phyloP scores from a whole-genome alignment of 2,329 filamentous ascomycete genomes.

The Fusarium floridanum region DNA sequence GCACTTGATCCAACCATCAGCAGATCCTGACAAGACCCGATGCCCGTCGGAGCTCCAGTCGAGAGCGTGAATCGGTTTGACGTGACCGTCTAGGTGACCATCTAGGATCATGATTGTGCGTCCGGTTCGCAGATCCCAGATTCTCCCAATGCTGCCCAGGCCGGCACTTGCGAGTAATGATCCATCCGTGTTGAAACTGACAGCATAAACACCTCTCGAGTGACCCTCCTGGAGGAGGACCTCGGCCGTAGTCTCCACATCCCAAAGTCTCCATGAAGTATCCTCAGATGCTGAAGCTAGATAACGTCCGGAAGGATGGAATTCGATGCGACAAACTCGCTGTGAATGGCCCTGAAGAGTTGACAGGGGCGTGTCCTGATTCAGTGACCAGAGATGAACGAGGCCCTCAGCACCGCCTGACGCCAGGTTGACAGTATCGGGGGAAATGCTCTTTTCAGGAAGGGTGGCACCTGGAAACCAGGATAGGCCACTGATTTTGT shows the following conservation, averaged over 20 bases:
- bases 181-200: slow-evolving; percentile 92
- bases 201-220: slow-evolving; percentile 90
- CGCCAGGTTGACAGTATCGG: slow-evolving; percentile 83
- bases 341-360: slow-evolving; percentile 87
- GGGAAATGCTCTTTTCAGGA: slow-evolving; percentile 76
- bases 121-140: slow-evolving; percentile 95
- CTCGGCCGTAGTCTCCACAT: slow-evolving; percentile 87
- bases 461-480: slow-evolving; percentile 90
- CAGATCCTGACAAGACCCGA: slow-evolving; percentile 91
- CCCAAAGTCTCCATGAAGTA: slow-evolving; percentile 97
- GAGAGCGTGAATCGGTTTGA: slow-evolving; percentile 91
- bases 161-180: slow-evolving; percentile 93
- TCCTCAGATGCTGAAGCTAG: slow-evolving; percentile 95
- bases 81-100: slow-evolving; percentile 82
- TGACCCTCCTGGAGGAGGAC: slow-evolving; percentile 93
- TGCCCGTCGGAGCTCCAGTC: slow-evolving; percentile 95
- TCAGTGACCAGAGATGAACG: slow-evolving; percentile 90
- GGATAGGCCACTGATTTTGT: slow-evolving; percentile 88
- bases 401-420: slow-evolving; percentile 91
- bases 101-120: slow-evolving; percentile 96
- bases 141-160: slow-evolving; percentile 91
- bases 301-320: slow-evolving; percentile 91
- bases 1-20: slow-evolving; percentile 96
- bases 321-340: slow-evolving; percentile 91
- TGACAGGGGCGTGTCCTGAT: slow-evolving; percentile 85